Evolutionary conservation across 768 basidiomycete species (phyloP), one percentile per base, ranked within the genome.

Genomic region (Mycena galericulata): DNA sequence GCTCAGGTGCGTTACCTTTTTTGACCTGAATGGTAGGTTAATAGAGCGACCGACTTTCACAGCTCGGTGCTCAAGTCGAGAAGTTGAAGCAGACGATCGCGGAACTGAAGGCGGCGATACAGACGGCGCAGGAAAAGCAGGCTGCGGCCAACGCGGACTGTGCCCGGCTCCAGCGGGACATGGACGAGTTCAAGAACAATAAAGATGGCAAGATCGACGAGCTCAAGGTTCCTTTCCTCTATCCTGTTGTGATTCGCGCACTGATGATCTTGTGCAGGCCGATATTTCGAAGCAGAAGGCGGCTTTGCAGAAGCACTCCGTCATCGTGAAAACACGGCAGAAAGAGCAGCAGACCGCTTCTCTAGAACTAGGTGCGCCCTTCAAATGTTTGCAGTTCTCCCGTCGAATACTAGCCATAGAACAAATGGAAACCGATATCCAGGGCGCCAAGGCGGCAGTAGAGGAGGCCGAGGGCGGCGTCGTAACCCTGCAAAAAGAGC

Each of bases 121-220:
- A 89, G 68, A 80, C 81, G 0, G 90, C 95, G 7, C 89, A 90
- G 76, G 84, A 90, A 61, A 94, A 94, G 75, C 94, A 97, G 77
- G 88, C 87, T 75, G 85, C 80, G 9, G 94, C 95, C 0, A 83
- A 90, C 54, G 89, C 85, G 0, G 96, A 98, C 66, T 88, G 89
- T 77, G 90, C 90, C 81, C 94, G 92, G 74, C 89, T 99, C 26
- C 95, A 99, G 80, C 92, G 92, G 74, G 98, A 99, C 77, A 99
- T 99, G 96, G 89, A 89, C 61, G 98, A 99, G 82, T 98, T 99
- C 85, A 97, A 98, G 84, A 92, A 97, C 80, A 97, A 99, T 83
- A 98, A 98, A 78, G 98, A 98, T 56, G 95, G 96, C 51, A 99
- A 99, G 81, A 93, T 95, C 61, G 92, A 92, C 20, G 93, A 99